These are phyloP conservation scores for Terana coerulea DNA, from an alignment of 768 basidiomycete genomes.

Conservation along the genomic window DNA sequence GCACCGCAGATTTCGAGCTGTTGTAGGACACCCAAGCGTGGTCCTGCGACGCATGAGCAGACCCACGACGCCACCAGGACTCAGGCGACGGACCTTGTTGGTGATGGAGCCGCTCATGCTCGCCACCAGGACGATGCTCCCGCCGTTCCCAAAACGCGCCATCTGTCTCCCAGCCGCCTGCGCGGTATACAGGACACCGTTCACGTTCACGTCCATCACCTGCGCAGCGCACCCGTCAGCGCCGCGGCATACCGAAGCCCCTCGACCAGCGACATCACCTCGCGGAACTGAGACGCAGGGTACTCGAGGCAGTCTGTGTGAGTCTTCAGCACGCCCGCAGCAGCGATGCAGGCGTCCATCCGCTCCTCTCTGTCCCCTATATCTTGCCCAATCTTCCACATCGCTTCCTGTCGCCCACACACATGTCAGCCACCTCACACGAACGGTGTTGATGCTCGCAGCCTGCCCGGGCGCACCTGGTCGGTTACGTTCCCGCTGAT, in stretches of 20 bases:
- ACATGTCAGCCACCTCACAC: too few relatives aligned
- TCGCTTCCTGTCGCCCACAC: conserved; percentile 16
- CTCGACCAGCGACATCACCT: conserved; percentile 43
- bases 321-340: conserved; percentile 61
- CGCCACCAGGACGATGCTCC: conserved; percentile 40
- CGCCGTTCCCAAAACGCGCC: conserved; percentile 30
- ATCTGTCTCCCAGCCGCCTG: conserved; percentile 35
- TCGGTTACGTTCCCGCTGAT: conserved; percentile 60
- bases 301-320: conserved; percentile 65
- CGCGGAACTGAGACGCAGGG: conserved; percentile 58
- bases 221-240: conserved; percentile 26
- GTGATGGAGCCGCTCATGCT: conserved; percentile 50
- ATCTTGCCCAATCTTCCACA: conserved; percentile 51
- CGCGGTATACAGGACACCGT: conserved; percentile 33
- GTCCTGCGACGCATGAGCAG: conserved; percentile 48
- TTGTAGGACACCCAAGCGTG: conserved; percentile 78
- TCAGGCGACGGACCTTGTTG: conserved; percentile 52
- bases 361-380: conserved; percentile 66
- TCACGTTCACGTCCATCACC: conserved; percentile 66
- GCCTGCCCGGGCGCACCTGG: conserved; percentile 39
- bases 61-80: too few relatives aligned
- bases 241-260: too few relatives aligned
- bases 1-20: conserved; percentile 70
- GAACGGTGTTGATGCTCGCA: too few relatives aligned
- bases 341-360: conserved; percentile 75